phyloP scores from a whole-genome alignment of 345 rosid species.

The Syzygium oleosum region DNA sequence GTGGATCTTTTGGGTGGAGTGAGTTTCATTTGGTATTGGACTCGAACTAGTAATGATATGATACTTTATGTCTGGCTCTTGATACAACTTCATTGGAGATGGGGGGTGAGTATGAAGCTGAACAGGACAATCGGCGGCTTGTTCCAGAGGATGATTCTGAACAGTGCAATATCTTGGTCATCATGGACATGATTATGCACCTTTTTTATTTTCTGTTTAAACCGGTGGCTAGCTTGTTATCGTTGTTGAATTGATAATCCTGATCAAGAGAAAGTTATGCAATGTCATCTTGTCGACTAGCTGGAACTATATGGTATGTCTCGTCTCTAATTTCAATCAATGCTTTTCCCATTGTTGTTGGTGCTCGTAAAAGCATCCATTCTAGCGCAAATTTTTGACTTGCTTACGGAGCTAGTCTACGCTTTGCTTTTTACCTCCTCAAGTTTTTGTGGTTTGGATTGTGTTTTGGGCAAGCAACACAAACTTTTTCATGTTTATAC shows the following conservation, averaged over 20 bases:
- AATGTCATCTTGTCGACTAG: background rate
- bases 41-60: background rate
- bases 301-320: background rate
- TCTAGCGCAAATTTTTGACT: background rate
- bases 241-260: background rate
- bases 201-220: background rate
- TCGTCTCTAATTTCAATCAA: background rate
- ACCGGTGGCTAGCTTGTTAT: background rate
- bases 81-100: background rate
- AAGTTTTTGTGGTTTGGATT: background rate
- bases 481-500: background rate
- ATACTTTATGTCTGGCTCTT: background rate
- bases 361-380: background rate
- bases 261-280: background rate
- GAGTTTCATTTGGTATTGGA: background rate
- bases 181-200: background rate
- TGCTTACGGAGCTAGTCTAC: background rate
- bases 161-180: background rate
- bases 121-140: background rate
- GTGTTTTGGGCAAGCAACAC: background rate
- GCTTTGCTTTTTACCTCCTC: background rate
- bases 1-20: background rate
- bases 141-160: background rate
- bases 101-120: background rate
- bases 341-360: background rate